A percentile compares a stretch with the other conserved stretches of the same genome.
Evolutionary conservation across 2,329 filamentous ascomycete genomes (phyloP).

Genomic region (Thelonectria olida): DNA sequence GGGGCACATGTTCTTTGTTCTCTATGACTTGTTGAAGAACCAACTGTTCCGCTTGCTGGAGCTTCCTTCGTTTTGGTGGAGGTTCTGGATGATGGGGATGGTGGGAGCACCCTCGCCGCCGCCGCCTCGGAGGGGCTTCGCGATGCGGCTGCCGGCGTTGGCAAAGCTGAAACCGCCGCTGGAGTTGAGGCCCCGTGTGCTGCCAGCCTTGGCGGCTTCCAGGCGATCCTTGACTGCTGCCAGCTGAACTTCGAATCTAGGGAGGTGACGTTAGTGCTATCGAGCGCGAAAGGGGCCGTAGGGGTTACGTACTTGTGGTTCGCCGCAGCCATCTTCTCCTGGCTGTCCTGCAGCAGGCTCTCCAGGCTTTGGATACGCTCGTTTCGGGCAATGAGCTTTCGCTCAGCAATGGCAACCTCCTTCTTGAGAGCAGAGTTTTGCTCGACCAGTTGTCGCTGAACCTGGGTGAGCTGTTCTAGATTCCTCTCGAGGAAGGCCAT

Average conservation of each 20-base stretch:
- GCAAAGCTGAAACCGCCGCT: constrained; percentile 78
- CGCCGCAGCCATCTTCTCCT: constrained; percentile 96
- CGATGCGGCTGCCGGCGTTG: constrained; percentile 71
- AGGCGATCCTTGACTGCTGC: constrained; percentile 97
- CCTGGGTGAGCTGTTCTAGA: constrained; percentile 95
- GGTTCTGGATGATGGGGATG: constrained; percentile 65
- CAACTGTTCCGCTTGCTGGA: constrained; percentile 75
- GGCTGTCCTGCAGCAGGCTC: constrained; percentile 90
- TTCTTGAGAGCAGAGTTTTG: constrained; percentile 98
- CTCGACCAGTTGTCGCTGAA: constrained; percentile 96
- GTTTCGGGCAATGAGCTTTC: constrained; percentile 95
- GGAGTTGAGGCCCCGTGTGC: constrained; percentile 82
- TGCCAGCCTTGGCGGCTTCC: constrained; percentile 92
- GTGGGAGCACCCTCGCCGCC: constrained; percentile 58
- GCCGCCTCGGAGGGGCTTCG: constrained; percentile 74
- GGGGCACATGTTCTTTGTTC: constrained; percentile 18
- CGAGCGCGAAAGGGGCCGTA: neutral
- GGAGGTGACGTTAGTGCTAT: constrained; percentile 39
- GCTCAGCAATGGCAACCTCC: constrained; percentile 97
- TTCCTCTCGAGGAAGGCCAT: constrained; percentile 99
- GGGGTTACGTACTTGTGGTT: constrained; percentile 85
- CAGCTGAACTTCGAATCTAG: constrained; percentile 95
- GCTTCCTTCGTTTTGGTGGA: constrained; percentile 66
- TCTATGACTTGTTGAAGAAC: constrained; percentile 74
- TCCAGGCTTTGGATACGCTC: constrained; percentile 97